Evolutionary conservation across 139 green algal genomes (phyloP).

Genomic region (Coccomyxa sp.): DNA sequence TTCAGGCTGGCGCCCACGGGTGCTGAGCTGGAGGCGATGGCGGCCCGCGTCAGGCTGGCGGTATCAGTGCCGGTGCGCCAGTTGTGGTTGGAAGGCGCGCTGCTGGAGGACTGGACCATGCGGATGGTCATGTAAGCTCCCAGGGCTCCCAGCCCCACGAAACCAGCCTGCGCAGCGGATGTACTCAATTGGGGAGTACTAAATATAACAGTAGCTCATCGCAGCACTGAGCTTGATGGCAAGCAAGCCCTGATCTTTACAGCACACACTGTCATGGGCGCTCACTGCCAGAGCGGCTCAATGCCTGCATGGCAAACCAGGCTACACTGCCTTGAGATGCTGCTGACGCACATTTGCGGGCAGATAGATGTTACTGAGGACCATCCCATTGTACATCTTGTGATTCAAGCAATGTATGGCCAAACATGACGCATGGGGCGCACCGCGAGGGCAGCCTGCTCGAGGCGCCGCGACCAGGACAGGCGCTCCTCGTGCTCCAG

Average conservation of each 20-base stretch:
- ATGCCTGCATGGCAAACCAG: too few relatives aligned
- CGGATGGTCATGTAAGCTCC: background rate
- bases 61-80: background rate
- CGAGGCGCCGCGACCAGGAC: background rate
- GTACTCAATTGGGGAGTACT: background rate
- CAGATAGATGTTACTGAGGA: background rate
- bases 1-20: background rate
- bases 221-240: background rate
- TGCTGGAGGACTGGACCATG: background rate
- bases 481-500: background rate
- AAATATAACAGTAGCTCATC: too few relatives aligned
- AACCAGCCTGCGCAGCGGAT: background rate
- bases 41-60: background rate
- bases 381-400: background rate
- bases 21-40: background rate
- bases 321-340: too few relatives aligned
- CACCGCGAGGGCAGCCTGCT: conserved; percentile 7
- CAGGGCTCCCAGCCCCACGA: background rate
- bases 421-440: background rate
- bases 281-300: too few relatives aligned
- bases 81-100: background rate
- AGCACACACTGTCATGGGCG: background rate
- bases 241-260: background rate
- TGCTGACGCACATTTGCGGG: too few relatives aligned
- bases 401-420: background rate